Conservation (phyloP, 768 basidiomycete genomes). For the Lentinus brumalis region DNA sequence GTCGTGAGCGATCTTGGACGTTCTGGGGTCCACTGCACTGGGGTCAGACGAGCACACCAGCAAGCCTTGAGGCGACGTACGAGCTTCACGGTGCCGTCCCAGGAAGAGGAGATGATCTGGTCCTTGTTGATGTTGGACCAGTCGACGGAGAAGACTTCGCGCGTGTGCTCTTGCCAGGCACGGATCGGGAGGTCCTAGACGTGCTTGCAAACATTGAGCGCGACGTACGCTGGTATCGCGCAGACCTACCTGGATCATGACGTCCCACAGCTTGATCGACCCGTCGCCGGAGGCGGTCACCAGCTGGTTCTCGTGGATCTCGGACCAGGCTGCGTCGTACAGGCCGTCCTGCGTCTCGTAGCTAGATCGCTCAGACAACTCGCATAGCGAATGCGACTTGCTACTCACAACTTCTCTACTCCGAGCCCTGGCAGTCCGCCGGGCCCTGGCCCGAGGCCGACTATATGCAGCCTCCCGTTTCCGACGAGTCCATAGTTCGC, state of each 20-base stretch:
- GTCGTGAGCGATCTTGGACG: constrained; percentile 77
- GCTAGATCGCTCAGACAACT: constrained; percentile 54
- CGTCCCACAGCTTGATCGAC: constrained; percentile 88
- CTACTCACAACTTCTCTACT: constrained; percentile 70
- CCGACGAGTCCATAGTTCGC: constrained; percentile 96
- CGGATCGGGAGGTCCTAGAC: constrained; percentile 84
- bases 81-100: constrained; percentile 90
- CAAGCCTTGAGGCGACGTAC: constrained; percentile 48
- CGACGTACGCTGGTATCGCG: not conserved
- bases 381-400: not conserved
- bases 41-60: constrained; percentile 4
- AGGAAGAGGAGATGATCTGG: constrained; percentile 82
- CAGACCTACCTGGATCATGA: constrained; percentile 70
- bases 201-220: constrained; percentile 35
- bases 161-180: constrained; percentile 92
- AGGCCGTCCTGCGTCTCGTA: constrained; percentile 90
- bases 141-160: constrained; percentile 91
- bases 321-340: constrained; percentile 94
- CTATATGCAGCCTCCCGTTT: constrained; percentile 84
- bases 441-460: constrained; percentile 52
- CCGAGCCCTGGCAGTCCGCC: constrained; percentile 46
- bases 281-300: constrained; percentile 90
- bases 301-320: constrained; percentile 91
- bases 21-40: constrained; percentile 81
- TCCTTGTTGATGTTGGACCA: constrained; percentile 96